Percentiles rank a stretch among this genome's conserved stretches.
Evolutionary conservation across 129 eudicot species (phyloP).

Genomic region (Oenanthe sinensis): DNA sequence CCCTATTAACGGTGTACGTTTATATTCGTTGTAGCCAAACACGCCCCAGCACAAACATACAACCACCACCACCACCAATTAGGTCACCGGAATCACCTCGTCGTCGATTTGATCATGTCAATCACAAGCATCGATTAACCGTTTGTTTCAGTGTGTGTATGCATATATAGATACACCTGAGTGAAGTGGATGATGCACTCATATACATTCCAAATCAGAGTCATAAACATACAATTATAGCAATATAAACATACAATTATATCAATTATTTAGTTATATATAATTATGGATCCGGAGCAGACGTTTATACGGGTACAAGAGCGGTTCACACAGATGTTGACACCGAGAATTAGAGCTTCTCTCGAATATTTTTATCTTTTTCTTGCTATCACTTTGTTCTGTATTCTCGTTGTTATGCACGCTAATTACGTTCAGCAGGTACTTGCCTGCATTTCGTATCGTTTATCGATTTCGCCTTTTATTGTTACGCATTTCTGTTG

Average conservation of each 20-base stretch:
- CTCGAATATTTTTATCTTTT: conserved; percentile 74
- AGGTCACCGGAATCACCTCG: neutral
- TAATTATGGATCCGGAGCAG: conserved; percentile 85
- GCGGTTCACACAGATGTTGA: conserved; percentile 75
- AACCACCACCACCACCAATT: too few relatives aligned
- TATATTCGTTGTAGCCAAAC: too few relatives aligned
- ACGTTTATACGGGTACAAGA: conserved; percentile 92
- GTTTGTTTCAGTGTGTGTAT: neutral
- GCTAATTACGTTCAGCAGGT: conserved; percentile 98
- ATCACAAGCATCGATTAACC: too few relatives aligned
- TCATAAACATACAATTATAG: neutral
- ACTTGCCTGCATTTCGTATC: neutral
- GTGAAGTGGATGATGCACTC: neutral
- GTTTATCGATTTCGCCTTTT: neutral
- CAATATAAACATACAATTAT: neutral
- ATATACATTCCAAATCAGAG: neutral
- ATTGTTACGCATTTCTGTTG: neutral
- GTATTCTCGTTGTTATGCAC: conserved; percentile 94
- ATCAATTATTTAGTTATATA: too few relatives aligned
- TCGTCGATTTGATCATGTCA: too few relatives aligned
- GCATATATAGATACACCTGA: neutral
- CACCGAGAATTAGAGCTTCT: conserved; percentile 61
- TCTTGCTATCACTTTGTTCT: conserved; percentile 73
- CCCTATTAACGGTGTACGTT: too few relatives aligned
- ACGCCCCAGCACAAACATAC: too few relatives aligned